phyloP scores from a whole-genome alignment of 306 rosid genomes.

The Cucumis hystrix region DNA sequence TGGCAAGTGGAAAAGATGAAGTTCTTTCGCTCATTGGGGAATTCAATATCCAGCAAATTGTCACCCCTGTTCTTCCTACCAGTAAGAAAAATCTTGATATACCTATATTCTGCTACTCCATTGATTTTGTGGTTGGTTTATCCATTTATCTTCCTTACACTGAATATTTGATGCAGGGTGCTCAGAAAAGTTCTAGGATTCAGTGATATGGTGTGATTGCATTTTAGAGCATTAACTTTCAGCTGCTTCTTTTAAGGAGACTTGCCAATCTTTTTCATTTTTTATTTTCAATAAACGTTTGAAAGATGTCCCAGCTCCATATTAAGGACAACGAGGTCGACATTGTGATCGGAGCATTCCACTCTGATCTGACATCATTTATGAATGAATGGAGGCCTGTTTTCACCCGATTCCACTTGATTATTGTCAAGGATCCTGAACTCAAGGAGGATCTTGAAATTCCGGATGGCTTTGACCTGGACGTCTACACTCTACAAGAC shows the following conservation, averaged over 20 bases:
- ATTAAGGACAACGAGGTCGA: conserved; percentile 56
- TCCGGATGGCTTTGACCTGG: conserved; percentile 57
- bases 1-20: conserved; percentile 83
- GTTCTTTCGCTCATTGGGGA: conserved; percentile 59
- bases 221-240: conserved; percentile 14
- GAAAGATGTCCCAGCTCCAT: conserved; percentile 54
- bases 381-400: conserved; percentile 74
- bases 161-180: conserved; percentile 48
- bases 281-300: conserved; percentile 9
- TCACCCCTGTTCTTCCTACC: conserved; percentile 86
- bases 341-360: conserved; percentile 78
- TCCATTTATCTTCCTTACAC: conserved; percentile 14
- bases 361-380: conserved; percentile 49
- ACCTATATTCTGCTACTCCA: not conserved
- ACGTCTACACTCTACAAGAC: conserved; percentile 52
- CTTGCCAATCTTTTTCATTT: conserved; percentile 3
- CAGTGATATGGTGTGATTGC: conserved; percentile 10
- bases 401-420: conserved; percentile 68
- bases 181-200: conserved; percentile 52
- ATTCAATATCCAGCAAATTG: conserved; percentile 54
- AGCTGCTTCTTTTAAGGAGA: conserved; percentile 9
- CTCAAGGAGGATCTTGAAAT: conserved; percentile 60
- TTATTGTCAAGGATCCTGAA: conserved; percentile 77
- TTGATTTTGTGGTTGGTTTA: conserved; percentile 1
- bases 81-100: conserved; percentile 39